Conservation (phyloP, 2,329 filamentous ascomycete genomes). For the Monilinia aucupariae region DNA sequence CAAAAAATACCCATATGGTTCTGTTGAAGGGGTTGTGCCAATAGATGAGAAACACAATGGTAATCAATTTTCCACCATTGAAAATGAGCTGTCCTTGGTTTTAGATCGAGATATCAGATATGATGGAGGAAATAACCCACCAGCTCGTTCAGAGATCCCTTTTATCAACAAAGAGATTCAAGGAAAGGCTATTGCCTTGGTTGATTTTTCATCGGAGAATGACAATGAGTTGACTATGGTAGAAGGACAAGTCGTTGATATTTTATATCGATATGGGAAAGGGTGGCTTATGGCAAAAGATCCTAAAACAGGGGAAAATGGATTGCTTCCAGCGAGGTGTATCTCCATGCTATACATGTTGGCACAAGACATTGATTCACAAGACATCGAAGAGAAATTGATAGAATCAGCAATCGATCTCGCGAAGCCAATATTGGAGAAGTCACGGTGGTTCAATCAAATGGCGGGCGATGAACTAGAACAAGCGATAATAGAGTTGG, state of each 20-base stretch:
- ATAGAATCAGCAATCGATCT: background rate
- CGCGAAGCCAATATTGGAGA: background rate
- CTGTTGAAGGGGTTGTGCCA: too few species aligned
- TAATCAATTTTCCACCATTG: too few species aligned
- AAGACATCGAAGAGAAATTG: constrained; percentile 1
- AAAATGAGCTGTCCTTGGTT: background rate
- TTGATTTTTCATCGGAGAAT: background rate
- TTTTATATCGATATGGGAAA: background rate
- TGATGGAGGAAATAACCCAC: background rate
- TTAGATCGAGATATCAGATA: background rate
- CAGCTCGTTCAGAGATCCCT: background rate
- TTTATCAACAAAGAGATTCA: background rate
- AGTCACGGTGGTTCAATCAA: background rate
- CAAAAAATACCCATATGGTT: too few species aligned
- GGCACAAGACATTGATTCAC: background rate
- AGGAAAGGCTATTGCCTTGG: background rate
- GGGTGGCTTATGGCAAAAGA: background rate
- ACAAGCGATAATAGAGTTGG: background rate
- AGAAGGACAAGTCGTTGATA: background rate
- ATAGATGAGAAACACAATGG: too few species aligned
- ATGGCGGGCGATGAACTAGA: background rate
- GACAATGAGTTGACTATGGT: background rate
- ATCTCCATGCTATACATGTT: background rate
- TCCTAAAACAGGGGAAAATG: background rate
- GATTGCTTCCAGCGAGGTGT: background rate